Conservation (phyloP, 768 basidiomycete genomes). For the Phaeotremella skinneri region DNA sequence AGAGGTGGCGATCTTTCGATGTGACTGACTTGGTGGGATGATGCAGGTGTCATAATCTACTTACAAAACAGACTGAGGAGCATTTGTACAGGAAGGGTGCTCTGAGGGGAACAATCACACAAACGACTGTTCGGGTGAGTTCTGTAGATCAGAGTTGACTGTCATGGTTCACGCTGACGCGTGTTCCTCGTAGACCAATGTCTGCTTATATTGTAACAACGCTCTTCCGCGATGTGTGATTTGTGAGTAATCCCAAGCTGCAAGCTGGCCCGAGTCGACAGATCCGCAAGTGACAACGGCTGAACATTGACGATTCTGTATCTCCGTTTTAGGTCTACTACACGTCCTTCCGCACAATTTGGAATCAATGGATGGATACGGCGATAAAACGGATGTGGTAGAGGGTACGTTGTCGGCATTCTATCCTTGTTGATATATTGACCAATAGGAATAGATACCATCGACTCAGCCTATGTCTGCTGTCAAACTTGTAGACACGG, state of each 20-base stretch:
- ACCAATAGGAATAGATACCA: constrained; percentile 22
- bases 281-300: background rate
- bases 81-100: constrained; percentile 36
- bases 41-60: constrained; percentile 6
- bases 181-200: constrained; percentile 19
- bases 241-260: constrained; percentile 22
- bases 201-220: constrained; percentile 34
- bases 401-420: constrained; percentile 11
- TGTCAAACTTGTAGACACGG: constrained; percentile 47
- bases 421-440: background rate
- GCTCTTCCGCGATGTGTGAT: constrained; percentile 44
- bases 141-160: background rate
- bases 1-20: background rate
- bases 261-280: too few relatives aligned
- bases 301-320: background rate
- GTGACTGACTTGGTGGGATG: background rate
- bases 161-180: constrained; percentile 9
- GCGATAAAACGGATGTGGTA: constrained; percentile 9
- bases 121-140: constrained; percentile 41
- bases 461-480: constrained; percentile 42
- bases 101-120: constrained; percentile 24
- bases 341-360: constrained; percentile 23
- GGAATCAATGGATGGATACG: constrained; percentile 2
- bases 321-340: constrained; percentile 12
- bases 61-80: constrained; percentile 21